Percentiles rank a stretch among this genome's conserved stretches.
These are phyloP conservation scores for Cinchona pubescens DNA, from an alignment of 257 asterid species.

Conservation along the genomic window DNA sequence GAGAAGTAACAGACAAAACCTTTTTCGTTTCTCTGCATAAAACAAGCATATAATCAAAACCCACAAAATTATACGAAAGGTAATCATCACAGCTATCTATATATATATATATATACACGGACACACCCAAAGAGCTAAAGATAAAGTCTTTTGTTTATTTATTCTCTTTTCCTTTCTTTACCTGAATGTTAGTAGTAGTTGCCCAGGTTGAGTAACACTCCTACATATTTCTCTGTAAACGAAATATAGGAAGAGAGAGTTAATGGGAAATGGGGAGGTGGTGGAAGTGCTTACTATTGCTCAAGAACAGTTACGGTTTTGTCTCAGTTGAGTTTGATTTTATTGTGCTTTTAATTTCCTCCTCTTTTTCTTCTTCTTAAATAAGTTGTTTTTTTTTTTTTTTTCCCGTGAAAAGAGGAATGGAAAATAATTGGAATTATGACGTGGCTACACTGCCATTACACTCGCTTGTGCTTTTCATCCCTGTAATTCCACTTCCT, in stretches of 20 bases:
- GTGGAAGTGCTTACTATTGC: neutral
- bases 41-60: constrained; percentile 1
- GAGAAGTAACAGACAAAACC: neutral
- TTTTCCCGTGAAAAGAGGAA: constrained; percentile 36
- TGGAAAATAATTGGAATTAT: constrained; percentile 28
- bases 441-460: constrained; percentile 50
- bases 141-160: constrained; percentile 5
- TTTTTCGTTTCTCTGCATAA: neutral
- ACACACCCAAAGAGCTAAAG: neutral
- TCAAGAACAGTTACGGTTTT: neutral
- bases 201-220: too few relatives aligned
- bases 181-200: constrained; percentile 3
- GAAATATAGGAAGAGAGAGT: neutral
- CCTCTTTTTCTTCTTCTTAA: neutral
- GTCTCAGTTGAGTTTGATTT: constrained; percentile 5
- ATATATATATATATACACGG: too few relatives aligned
- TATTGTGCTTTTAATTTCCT: constrained; percentile 5
- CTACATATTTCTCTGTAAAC: too few relatives aligned
- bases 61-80: neutral
- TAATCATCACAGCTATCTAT: neutral
- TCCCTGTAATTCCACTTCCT: constrained; percentile 52
- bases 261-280: neutral
- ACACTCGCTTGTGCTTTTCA: constrained; percentile 47
- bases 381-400: neutral
- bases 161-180: neutral